Conservation (phyloP, 139 green algal species). For the Desmodesmus armatus region DNA sequence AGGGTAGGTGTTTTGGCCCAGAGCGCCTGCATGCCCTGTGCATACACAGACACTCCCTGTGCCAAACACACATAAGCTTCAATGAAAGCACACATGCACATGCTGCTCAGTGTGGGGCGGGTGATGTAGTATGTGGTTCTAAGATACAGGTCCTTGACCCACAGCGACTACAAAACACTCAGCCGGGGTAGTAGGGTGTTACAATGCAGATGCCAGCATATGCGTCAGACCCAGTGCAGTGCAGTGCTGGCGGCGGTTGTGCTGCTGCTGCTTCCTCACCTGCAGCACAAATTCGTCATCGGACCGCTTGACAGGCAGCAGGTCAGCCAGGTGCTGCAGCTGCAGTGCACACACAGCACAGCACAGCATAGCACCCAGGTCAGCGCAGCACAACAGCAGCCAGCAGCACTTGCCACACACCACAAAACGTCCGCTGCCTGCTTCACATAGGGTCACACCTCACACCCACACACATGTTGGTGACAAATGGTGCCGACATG, state of each 20-base stretch:
- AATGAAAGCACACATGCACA: too few relatives aligned
- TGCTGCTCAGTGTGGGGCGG: not conserved
- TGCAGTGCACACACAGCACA: not conserved
- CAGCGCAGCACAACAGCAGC: not conserved
- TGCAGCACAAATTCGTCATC: conserved; percentile 90
- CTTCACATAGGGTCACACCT: not conserved
- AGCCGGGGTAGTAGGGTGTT: too few relatives aligned
- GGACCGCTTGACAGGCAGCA: conserved; percentile 73
- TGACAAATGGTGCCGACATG: conserved; percentile 64
- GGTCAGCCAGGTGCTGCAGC: not conserved
- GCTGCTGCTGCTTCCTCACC: conserved; percentile 53
- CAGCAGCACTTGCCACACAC: too few relatives aligned
- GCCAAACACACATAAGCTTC: too few relatives aligned
- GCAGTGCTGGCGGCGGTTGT: conserved; percentile 72
- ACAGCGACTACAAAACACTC: too few relatives aligned
- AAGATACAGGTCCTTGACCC: too few relatives aligned
- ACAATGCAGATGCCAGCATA: too few relatives aligned
- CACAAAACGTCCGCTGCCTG: too few relatives aligned
- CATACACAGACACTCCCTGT: too few relatives aligned
- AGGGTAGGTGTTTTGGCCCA: too few relatives aligned
- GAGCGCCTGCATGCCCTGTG: too few relatives aligned
- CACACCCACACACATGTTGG: not conserved
- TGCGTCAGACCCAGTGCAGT: conserved; percentile 72
- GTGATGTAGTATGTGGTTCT: too few relatives aligned
- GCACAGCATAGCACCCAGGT: not conserved